Percentiles rank a stretch among this genome's conserved stretches.
Conservation (phyloP, 768 basidiomycete genomes). For the Boletus fagicola region DNA sequence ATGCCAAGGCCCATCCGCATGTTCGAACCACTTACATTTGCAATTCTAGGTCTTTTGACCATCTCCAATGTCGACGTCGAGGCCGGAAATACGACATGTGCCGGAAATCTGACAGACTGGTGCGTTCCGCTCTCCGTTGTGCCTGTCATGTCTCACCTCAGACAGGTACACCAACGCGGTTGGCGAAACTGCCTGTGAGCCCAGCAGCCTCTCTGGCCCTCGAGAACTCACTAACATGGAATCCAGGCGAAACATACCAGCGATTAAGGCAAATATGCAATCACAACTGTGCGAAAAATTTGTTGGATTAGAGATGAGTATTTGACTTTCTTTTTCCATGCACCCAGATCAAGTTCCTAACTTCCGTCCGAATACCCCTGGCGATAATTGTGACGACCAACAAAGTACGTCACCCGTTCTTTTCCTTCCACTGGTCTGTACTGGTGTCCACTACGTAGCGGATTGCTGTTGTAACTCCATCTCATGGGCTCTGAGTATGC, state of each 20-base stretch:
- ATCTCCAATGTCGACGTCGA: neutral
- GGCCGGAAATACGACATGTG: slow-evolving; percentile 26
- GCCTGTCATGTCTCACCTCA: neutral
- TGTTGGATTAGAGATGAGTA: neutral
- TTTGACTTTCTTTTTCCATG: neutral
- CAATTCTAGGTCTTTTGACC: neutral
- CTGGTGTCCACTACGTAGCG: slow-evolving; percentile 6
- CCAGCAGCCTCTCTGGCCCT: neutral
- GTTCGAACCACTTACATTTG: neutral
- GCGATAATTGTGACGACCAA: slow-evolving; percentile 28
- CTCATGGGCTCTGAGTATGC: slow-evolving; percentile 28
- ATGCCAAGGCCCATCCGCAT: neutral
- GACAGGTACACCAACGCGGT: slow-evolving; percentile 25
- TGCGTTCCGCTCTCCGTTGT: neutral
- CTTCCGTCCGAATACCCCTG: slow-evolving; percentile 23
- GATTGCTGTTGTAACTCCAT: slow-evolving; percentile 31
- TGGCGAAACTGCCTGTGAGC: slow-evolving; percentile 31
- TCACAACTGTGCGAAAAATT: slow-evolving; percentile 16
- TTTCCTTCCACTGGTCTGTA: neutral
- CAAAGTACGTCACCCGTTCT: slow-evolving; percentile 10
- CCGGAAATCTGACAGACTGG: slow-evolving; percentile 20
- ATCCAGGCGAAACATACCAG: slow-evolving; percentile 25
- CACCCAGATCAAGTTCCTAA: slow-evolving; percentile 18
- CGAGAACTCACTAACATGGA: neutral
- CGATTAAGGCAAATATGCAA: slow-evolving; percentile 28